Evolutionary conservation across 2,329 filamentous ascomycete genomes (phyloP), one percentile per base, ranked within the genome.

Genomic region (Aaosphaeria pasadenensis): DNA sequence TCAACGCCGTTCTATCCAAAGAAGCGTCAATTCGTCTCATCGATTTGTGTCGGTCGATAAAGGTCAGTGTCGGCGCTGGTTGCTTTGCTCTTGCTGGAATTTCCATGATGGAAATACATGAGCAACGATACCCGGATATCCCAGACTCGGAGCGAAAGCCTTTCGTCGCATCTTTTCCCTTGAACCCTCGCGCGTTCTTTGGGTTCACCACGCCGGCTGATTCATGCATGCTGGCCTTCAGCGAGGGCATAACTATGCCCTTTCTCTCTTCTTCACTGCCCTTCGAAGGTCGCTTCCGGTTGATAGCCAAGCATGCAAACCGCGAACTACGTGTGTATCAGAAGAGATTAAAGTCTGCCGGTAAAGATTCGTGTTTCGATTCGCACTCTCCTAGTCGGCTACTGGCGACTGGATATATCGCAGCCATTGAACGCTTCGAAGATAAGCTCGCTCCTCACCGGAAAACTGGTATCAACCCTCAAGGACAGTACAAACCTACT

Each of bases 141-240:
- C 56, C 59, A 1, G 30, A 60, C 24, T 17, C 52, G 7, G 42
- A 67, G n/a, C 66, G 66, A 17, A 59, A 57, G 13, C 65, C 71
- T 6, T 76, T 77, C 59, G 69, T 70, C 29, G 72, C 70, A 3
- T 73, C 71, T 9, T 77, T 77, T 45, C 74, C 75, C 0, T 61
- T 77, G 11, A 76, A 77, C 47, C 75, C 75, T 1, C 71, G 74
- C 6, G 64, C 71, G 1, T 73, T 72, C 56, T 74, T 77, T 47
- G 58, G 63, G 38, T 63, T 64, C 44, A 59, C 63, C 3, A 60
- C 62, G n/a, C 59, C 66, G 1, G 62, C 73, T 1, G 71, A 77
- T 31, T 71, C 66, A 30, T 72, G 74, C 48, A 77, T 77, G 74
- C 61, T 78, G 3, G 70, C 73, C 5, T 78, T 78, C 58, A 69